Conservation (phyloP, 1,284 basidiomycete species). For the Inonotus obliquus region DNA sequence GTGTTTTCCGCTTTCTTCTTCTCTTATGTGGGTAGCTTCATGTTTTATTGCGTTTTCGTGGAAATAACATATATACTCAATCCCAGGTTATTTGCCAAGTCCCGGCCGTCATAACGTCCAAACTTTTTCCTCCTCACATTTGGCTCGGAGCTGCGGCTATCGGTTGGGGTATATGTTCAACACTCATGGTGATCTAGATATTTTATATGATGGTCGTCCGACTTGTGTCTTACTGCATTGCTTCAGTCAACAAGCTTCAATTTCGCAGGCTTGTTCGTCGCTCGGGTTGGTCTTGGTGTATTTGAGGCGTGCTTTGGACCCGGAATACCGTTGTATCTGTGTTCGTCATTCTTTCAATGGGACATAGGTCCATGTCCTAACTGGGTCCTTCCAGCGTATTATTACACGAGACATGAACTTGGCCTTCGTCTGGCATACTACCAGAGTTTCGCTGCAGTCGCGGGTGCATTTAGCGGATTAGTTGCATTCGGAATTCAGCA, state of each 20-base stretch:
- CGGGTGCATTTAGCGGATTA: slow-evolving; percentile 73
- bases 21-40: slow-evolving; percentile 48
- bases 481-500: slow-evolving; percentile 70
- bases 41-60: background rate
- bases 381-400: slow-evolving; percentile 49
- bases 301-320: slow-evolving; percentile 75
- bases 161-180: slow-evolving; percentile 67
- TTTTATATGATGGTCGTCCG: background rate
- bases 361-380: background rate
- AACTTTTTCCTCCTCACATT: slow-evolving; percentile 57
- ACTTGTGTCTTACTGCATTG: background rate
- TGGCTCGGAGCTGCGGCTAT: slow-evolving; percentile 65
- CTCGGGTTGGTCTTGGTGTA: slow-evolving; percentile 56
- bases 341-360: slow-evolving; percentile 33
- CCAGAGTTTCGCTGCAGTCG: slow-evolving; percentile 77
- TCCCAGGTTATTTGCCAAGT: slow-evolving; percentile 62
- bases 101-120: slow-evolving; percentile 61
- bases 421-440: slow-evolving; percentile 71
- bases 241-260: slow-evolving; percentile 51
- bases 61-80: background rate
- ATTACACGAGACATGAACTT: slow-evolving; percentile 70
- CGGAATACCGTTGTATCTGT: slow-evolving; percentile 68
- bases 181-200: slow-evolving; percentile 49
- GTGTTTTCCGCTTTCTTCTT: slow-evolving; percentile 72
- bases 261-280: slow-evolving; percentile 51